Evolutionary conservation across 192 early-diverging fungal genomes (phyloP).

Genomic region (Thamnidium elegans): DNA sequence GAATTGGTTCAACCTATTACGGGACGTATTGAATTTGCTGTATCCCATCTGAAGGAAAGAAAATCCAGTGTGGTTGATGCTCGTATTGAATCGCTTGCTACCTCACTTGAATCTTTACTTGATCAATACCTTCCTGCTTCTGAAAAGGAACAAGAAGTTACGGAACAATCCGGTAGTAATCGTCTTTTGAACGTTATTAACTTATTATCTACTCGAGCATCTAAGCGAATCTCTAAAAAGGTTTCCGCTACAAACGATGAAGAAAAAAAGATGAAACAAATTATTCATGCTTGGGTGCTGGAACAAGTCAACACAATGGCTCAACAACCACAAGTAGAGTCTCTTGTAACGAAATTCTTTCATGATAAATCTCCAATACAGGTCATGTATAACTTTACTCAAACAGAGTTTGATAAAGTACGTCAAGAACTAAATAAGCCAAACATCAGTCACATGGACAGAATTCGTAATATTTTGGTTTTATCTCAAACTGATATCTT

Average conservation of each 20-base stretch:
- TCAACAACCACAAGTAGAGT: background rate
- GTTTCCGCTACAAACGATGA: background rate
- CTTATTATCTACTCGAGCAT: background rate
- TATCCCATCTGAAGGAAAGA: background rate
- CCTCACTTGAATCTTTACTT: background rate
- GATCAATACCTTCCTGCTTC: slow-evolving; percentile 10
- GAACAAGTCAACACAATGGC: slow-evolving; percentile 2
- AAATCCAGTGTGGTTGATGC: background rate
- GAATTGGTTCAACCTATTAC: slow-evolving; percentile 7
- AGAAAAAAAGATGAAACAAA: slow-evolving; percentile 10
- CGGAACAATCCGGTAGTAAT: background rate
- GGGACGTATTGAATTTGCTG: background rate
- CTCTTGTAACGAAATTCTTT: background rate
- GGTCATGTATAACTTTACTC: slow-evolving; percentile 13
- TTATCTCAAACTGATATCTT: slow-evolving; percentile 14
- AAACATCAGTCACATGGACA: slow-evolving; percentile 1
- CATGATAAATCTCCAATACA: background rate
- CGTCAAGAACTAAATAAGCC: slow-evolving; percentile 4
- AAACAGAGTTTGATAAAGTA: slow-evolving; percentile 10
- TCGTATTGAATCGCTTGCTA: slow-evolving; percentile 4
- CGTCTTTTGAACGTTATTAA: background rate
- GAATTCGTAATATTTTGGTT: background rate
- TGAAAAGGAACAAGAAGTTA: background rate
- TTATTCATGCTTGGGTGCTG: slow-evolving; percentile 1
- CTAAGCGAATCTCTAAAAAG: background rate